Evolutionary conservation across 345 rosid genomes (phyloP), one percentile per base, ranked within the genome.

Genomic region (Eucalyptus tenuipes): DNA sequence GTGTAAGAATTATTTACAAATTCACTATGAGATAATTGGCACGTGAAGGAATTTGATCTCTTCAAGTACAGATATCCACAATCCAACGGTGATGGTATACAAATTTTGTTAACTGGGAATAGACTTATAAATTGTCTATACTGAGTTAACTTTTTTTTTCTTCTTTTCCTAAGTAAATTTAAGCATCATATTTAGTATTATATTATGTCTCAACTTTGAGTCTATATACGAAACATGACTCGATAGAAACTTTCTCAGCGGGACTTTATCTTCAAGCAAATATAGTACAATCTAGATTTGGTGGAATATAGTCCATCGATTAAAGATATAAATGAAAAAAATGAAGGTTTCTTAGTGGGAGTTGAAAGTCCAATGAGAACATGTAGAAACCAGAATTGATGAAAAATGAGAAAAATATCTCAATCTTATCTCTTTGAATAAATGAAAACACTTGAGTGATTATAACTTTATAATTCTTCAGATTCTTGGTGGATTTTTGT

Each of bases 141-240:
- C 42, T 1, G 10, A 31, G 42, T 33, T 33, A 33, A 16, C 2
- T 33, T 31, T 68, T 68, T 66, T 68, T 8, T 16, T 17, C 24
- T 27, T 27, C 13, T 68, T 1, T 68, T 33, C 20, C 6, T 66
- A 15, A 15, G 79, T 31, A 66, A 66, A 66, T 31, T 31, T 15
- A 66, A 15, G 40, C 20, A 66, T 31, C 22, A 66, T 16, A 31
- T 31, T 66, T 66, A 31, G 79, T 31, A 4, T 3, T 31, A 8
- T 31, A 15, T 31, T 66, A 66, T 15, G 1, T 66, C 20, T 66
- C 8, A 0, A 27, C 8, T 27, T 3, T 59, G 15, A 59, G 16
- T 13, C 1, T 6, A 29, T 59, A 27, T 0, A 27, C 31, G 0
- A 59, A 59, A 27, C 31, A 64, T 0, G 3, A 15, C 37, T 4